Conservation (phyloP, 768 basidiomycete species). For the Calocybe gangraenosa region DNA sequence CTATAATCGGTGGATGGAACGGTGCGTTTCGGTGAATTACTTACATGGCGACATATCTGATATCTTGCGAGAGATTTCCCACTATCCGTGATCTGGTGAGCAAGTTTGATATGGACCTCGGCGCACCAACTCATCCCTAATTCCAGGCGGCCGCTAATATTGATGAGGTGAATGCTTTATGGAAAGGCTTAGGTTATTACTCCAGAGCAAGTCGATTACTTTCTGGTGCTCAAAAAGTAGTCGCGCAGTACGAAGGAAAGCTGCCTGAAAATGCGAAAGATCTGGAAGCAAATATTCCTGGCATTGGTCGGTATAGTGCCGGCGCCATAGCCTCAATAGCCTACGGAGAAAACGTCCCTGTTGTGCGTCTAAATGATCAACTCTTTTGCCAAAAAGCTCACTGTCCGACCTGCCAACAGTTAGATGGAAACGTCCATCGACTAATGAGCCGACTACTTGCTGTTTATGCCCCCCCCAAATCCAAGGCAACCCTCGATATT, state of each 20-base stretch:
- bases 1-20: slow-evolving; percentile 84
- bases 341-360: slow-evolving; percentile 77
- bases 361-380: slow-evolving; percentile 50
- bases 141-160: slow-evolving; percentile 61
- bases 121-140: slow-evolving; percentile 12
- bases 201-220: slow-evolving; percentile 81
- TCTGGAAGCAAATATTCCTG: slow-evolving; percentile 81
- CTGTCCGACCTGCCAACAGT: slow-evolving; percentile 32
- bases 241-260: slow-evolving; percentile 58
- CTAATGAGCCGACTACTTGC: slow-evolving; percentile 82
- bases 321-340: slow-evolving; percentile 86
- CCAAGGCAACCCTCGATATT: slow-evolving; percentile 70
- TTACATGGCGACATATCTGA: slow-evolving; percentile 3
- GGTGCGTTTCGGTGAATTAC: slow-evolving; percentile 37
- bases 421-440: slow-evolving; percentile 89
- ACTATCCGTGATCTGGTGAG: slow-evolving; percentile 72
- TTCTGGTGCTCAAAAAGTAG: slow-evolving; percentile 76
- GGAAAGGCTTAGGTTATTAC: slow-evolving; percentile 94
- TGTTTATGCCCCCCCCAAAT: slow-evolving; percentile 76
- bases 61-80: slow-evolving; percentile 56
- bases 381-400: background rate
- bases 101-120: slow-evolving; percentile 5
- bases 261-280: slow-evolving; percentile 79
- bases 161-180: slow-evolving; percentile 83
- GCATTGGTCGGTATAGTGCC: slow-evolving; percentile 86